Evolutionary conservation across 1,139 yeast genomes (phyloP), one percentile per base, ranked within the genome.

Genomic region (Trichomonascaceae sp.): DNA sequence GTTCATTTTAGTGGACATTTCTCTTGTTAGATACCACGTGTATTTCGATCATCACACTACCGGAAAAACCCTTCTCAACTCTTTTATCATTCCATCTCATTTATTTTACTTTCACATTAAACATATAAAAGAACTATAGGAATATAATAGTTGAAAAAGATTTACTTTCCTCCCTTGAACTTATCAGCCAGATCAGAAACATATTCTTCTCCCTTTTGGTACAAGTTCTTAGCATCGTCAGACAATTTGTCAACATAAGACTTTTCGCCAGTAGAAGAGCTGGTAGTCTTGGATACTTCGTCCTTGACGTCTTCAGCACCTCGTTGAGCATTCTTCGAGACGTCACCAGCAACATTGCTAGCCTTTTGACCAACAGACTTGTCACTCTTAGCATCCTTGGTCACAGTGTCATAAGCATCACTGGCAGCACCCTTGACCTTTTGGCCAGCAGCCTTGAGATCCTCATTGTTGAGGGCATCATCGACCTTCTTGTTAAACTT

Each of bases 391-490:
- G 76, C 66, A 57, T 76, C 70, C 54, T 79, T 76, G 58, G 86
- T 90, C 53, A 79, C 71, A 67, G 79, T 76, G 78, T 89, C 96
- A 61, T 75, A 77, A 44, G 75, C 69, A 68, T 80, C 85, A 55
- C 95, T 84, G 60, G 81, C 83, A 45, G 70, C 58, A 75, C 89
- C 96, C 77, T 85, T 84, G 61, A 83, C 84, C 73, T 84, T 75
- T 65, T 87, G 85, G 47, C 74, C 70, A 63, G 77, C 73, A 49
- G 83, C 62, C 78, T 51, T 39, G 83, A 63, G 78, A 15, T 45
- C 43, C 3, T 32, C 27, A 17, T 19, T 24, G 36, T 32, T 47
- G 13, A 47, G 10, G n/a, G 49, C 8, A 8, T 32, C 18, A 15
- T 18, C 24, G 38, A 46, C 20, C 15, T 32, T 36, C 41, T 36